Evolutionary conservation across 805 yeast species (phyloP).

Genomic region (Ogataea degrootiae): DNA sequence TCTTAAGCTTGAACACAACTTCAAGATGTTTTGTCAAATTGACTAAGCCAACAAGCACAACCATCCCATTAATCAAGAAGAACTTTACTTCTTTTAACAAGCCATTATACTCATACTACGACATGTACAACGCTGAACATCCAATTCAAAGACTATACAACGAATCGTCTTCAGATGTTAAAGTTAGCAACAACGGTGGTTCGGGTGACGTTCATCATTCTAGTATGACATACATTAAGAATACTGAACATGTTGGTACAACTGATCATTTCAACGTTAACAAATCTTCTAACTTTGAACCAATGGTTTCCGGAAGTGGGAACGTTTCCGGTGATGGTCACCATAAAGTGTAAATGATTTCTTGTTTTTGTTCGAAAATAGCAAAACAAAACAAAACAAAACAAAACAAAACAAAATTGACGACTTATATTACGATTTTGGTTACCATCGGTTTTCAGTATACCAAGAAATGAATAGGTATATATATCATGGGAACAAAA

Average conservation of each 20-base stretch:
- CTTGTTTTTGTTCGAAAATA: too few relatives aligned
- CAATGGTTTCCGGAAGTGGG: constrained; percentile 27
- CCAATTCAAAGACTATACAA: constrained; percentile 14
- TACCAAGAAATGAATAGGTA: too few relatives aligned
- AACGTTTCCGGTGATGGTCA: constrained; percentile 25
- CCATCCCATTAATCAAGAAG: constrained; percentile 12
- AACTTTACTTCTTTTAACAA: constrained; percentile 22
- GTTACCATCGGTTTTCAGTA: too few relatives aligned
- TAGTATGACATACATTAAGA: constrained; percentile 27
- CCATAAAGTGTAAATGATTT: constrained; percentile 6
- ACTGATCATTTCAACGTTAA: constrained; percentile 3
- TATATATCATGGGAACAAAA: too few relatives aligned
- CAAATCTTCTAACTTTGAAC: constrained; percentile 22
- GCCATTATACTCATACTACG: constrained; percentile 18
- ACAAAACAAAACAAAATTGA: too few relatives aligned
- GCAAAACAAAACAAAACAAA: too few relatives aligned
- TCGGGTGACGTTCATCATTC: constrained; percentile 23
- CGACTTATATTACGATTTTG: too few relatives aligned
- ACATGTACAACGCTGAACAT: constrained; percentile 23
- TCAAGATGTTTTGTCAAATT: constrained; percentile 23
- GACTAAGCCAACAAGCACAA: constrained; percentile 4
- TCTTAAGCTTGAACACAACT: constrained; percentile 24
- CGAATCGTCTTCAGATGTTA: constrained; percentile 8
- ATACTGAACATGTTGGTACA: constrained; percentile 16
- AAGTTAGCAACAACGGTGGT: constrained; percentile 29